phyloP scores from a whole-genome alignment of 83 land plant genomes.

The Isoetes engelmannii region DNA sequence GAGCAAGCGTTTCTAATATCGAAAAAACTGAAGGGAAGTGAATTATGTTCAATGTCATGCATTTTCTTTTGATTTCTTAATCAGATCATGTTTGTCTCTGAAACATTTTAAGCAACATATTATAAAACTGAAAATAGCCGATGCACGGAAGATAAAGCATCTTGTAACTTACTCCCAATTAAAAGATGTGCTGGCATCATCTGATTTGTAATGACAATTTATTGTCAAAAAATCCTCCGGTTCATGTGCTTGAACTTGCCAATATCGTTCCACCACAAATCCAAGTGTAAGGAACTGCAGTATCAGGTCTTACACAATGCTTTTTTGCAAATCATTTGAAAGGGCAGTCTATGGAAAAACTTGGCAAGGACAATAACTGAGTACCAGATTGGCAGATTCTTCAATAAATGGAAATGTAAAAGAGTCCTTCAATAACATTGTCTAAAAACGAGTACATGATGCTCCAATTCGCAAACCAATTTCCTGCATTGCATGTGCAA shows the following conservation, averaged over 20 bases:
- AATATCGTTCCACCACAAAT: slow-evolving; percentile 81
- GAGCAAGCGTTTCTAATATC: slow-evolving; percentile 4
- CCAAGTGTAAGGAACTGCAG: slow-evolving; percentile 88
- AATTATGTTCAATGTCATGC: not conserved
- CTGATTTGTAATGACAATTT: slow-evolving; percentile 65
- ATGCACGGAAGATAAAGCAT: not conserved
- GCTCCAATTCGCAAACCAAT: slow-evolving; percentile 93
- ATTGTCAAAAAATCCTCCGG: slow-evolving; percentile 93
- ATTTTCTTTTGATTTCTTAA: too few relatives aligned
- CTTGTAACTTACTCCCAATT: slow-evolving; percentile 51
- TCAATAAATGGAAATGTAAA: slow-evolving; percentile 56
- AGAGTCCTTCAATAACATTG: slow-evolving; percentile 77
- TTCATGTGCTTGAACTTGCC: slow-evolving; percentile 90
- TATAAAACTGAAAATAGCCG: too few relatives aligned
- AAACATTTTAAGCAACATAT: too few relatives aligned
- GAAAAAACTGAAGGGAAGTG: slow-evolving; percentile 9
- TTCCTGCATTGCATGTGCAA: slow-evolving; percentile 37
- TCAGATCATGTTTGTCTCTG: too few relatives aligned
- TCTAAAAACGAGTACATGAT: slow-evolving; percentile 89
- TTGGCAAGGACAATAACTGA: slow-evolving; percentile 97
- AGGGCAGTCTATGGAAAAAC: slow-evolving; percentile 20
- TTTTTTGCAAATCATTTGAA: not conserved
- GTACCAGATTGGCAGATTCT: slow-evolving; percentile 58
- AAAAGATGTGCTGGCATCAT: slow-evolving; percentile 63
- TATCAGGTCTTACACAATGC: too few relatives aligned